Evolutionary conservation across 176 grass and related monocot species (phyloP).

Genomic region (Echinochloa phyllopogon): DNA sequence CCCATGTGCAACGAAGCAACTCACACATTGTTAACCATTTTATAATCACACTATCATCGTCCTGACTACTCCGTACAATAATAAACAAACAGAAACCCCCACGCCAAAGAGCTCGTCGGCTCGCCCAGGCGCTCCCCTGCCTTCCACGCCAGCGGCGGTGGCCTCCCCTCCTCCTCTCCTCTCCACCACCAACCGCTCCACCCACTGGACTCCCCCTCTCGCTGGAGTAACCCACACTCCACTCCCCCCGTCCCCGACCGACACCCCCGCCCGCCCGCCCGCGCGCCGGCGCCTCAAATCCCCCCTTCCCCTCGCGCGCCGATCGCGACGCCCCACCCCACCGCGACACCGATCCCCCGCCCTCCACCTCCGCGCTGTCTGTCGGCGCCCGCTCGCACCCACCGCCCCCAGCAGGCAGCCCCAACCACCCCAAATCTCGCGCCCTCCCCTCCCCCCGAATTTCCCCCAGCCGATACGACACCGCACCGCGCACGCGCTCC

Average conservation of each 20-base stretch:
- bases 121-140: neutral
- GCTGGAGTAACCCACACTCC: constrained; percentile 55
- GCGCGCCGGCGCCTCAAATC: constrained; percentile 32
- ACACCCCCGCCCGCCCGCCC: constrained; percentile 19
- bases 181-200: constrained; percentile 41
- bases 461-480: constrained; percentile 23
- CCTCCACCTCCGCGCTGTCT: constrained; percentile 50
- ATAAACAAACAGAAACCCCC: neutral
- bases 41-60: neutral
- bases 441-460: constrained; percentile 42
- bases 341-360: constrained; percentile 59
- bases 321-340: constrained; percentile 58
- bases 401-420: neutral
- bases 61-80: no score
- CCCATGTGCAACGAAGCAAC: constrained; percentile 10
- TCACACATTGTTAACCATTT: neutral
- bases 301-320: constrained; percentile 21
- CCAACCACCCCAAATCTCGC: constrained; percentile 61
- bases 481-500: neutral
- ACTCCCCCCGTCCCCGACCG: constrained; percentile 44
- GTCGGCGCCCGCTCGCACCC: constrained; percentile 49
- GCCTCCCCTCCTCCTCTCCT: neutral
- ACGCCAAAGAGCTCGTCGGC: neutral
- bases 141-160: neutral
- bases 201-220: neutral